Evolutionary conservation across 805 yeast genomes (phyloP).

Genomic region (Blastobotrys chiropterorum): DNA sequence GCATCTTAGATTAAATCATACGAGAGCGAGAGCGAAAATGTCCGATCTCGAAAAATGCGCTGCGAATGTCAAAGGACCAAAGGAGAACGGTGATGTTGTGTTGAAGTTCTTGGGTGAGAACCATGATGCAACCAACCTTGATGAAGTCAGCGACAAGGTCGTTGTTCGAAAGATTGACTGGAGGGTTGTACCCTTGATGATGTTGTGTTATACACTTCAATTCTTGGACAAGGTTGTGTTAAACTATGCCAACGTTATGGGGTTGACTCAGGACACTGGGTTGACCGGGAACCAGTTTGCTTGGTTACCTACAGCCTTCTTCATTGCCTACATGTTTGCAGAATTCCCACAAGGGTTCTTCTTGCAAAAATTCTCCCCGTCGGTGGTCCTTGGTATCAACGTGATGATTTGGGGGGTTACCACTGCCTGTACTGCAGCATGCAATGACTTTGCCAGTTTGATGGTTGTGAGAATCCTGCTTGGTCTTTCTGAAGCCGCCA

Average conservation of each 20-base stretch:
- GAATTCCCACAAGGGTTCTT: slow-evolving; percentile 41
- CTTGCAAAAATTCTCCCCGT: slow-evolving; percentile 22
- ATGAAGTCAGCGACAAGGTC: slow-evolving; percentile 1
- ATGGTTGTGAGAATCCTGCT: slow-evolving; percentile 12
- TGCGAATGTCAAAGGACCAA: background rate
- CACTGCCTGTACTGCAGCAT: slow-evolving; percentile 14
- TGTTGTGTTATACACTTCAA: slow-evolving; percentile 12
- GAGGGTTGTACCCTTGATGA: slow-evolving; percentile 13
- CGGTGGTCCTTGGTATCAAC: slow-evolving; percentile 17
- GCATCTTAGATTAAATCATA: background rate
- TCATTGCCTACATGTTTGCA: slow-evolving; percentile 42
- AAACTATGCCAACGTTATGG: slow-evolving; percentile 48
- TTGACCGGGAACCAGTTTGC: slow-evolving; percentile 36
- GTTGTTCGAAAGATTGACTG: slow-evolving; percentile 14
- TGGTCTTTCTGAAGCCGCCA: slow-evolving; percentile 15
- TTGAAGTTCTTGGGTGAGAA: background rate
- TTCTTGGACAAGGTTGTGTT: slow-evolving; percentile 44
- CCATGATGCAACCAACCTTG: background rate
- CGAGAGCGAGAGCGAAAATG: background rate
- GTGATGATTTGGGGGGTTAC: slow-evolving; percentile 18
- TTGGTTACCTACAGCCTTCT: slow-evolving; percentile 42
- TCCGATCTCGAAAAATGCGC: background rate
- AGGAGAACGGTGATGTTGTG: background rate
- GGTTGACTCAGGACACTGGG: slow-evolving; percentile 37
- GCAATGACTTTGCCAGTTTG: slow-evolving; percentile 12